phyloP scores from a whole-genome alignment of 169 alveolate genomes.

The Cryptosporidium ryanae region DNA sequence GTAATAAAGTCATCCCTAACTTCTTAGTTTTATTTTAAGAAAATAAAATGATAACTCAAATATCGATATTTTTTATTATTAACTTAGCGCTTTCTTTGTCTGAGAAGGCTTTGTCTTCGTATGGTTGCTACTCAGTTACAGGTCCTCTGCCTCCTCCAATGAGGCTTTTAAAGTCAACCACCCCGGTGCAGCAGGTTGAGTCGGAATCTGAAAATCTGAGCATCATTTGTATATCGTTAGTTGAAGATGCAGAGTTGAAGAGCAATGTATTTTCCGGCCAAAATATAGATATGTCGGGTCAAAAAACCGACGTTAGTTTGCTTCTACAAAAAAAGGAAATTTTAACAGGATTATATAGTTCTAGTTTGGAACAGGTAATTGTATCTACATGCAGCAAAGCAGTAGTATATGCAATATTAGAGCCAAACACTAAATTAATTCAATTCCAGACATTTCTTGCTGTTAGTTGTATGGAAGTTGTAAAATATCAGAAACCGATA shows the following conservation, averaged over 20 bases:
- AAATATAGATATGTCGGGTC: conserved; percentile 21
- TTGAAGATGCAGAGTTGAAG: conserved; percentile 44
- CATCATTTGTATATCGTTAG: conserved; percentile 56
- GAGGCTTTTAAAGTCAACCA: conserved; percentile 28
- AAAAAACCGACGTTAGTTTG: conserved; percentile 17
- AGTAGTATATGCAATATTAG: neutral
- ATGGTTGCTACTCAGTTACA: conserved; percentile 41
- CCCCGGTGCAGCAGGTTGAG: conserved; percentile 14
- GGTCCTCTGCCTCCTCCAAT: conserved; percentile 10
- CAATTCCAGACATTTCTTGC: conserved; percentile 37
- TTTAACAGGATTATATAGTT: conserved; percentile 39
- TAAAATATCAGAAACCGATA: neutral
- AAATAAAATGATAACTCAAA: neutral
- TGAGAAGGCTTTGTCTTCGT: conserved; percentile 19
- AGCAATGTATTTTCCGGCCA: neutral
- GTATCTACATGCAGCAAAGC: conserved; percentile 55
- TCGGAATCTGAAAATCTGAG: conserved; percentile 6
- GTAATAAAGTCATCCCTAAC: too few relatives aligned
- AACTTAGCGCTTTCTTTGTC: conserved; percentile 1
- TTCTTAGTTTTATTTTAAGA: neutral
- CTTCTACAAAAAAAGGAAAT: conserved; percentile 22
- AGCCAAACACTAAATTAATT: conserved; percentile 11
- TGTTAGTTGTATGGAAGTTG: conserved; percentile 24
- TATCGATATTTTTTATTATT: neutral
- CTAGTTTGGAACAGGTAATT: conserved; percentile 35